Conservation (phyloP, 306 rosid species). For the Cicer judaicum region DNA sequence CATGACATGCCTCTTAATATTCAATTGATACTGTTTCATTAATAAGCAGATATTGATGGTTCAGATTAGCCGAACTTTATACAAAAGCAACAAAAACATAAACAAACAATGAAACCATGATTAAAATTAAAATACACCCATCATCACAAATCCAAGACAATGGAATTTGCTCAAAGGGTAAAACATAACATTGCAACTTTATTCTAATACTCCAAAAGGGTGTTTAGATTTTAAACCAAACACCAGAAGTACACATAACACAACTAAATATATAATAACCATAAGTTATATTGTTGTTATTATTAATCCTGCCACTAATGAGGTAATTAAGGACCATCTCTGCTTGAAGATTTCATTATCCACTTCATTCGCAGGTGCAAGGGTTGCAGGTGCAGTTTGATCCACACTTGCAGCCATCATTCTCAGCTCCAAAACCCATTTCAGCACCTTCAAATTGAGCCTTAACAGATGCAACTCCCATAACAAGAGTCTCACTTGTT, state of each 20-base stretch:
- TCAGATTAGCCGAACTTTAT: constrained; percentile 28
- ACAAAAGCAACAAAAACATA: neutral
- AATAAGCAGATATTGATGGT: constrained; percentile 44
- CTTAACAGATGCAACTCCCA: constrained; percentile 63
- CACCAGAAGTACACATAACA: neutral
- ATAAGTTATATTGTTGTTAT: neutral
- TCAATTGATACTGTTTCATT: neutral
- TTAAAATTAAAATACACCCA: neutral
- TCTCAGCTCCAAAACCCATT: constrained; percentile 59
- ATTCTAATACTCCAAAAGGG: constrained; percentile 39
- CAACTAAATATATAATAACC: neutral
- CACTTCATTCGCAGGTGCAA: constrained; percentile 71
- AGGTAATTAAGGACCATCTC: constrained; percentile 31
- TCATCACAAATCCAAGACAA: constrained; percentile 37
- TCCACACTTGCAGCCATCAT: constrained; percentile 82
- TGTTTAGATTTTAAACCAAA: constrained; percentile 15
- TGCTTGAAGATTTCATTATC: constrained; percentile 34
- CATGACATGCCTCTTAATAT: neutral
- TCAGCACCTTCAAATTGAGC: constrained; percentile 59
- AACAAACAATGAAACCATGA: constrained; percentile 40
- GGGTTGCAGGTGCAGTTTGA: constrained; percentile 76
- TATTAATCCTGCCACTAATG: constrained; percentile 25
- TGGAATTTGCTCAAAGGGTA: neutral
- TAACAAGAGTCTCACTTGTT: constrained; percentile 50
- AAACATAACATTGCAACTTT: constrained; percentile 47